phyloP scores from a whole-genome alignment of 129 eudicot species.

The Helianthus annuus region HanXRQr2.0-SUNRISE NC_035440.2:103236571-103237070 shows the following conservation, averaged over 20 bases:
- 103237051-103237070: background rate
- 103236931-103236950: constrained; percentile 76
- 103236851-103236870: constrained; percentile 74
- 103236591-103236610: constrained; percentile 75
- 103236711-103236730: constrained; percentile 1
- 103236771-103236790: constrained; percentile 82
- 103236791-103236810: constrained; percentile 73
- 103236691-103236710: background rate
- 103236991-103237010: constrained; percentile 71
- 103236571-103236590: constrained; percentile 64
- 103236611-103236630: constrained; percentile 69
- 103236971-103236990: constrained; percentile 76
- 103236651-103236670: constrained; percentile 91
- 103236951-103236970: constrained; percentile 95
- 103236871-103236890: constrained; percentile 74
- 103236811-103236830: constrained; percentile 62
- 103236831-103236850: constrained; percentile 62
- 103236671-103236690: constrained; percentile 41
- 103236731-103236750: background rate
- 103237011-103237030: constrained; percentile 42
- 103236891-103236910: constrained; percentile 84
- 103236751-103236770: constrained; percentile 64
- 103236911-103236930: constrained; percentile 79
- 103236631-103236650: constrained; percentile 88
- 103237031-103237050: background rate